Evolutionary conservation across 441 rosid genomes (phyloP).

Genomic region (Lepidium campestre): DNA sequence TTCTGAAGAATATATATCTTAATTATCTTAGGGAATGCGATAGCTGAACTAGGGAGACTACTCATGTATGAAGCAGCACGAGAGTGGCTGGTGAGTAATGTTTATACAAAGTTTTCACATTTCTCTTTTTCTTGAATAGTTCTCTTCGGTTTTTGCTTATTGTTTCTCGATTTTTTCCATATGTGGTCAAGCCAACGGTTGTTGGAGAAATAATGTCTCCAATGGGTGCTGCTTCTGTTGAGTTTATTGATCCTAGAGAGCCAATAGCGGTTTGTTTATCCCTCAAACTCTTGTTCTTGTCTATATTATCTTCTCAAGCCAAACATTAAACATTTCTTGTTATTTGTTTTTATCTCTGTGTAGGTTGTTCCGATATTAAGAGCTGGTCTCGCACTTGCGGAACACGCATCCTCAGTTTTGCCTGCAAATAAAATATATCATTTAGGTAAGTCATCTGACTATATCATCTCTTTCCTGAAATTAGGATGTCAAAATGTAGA

Average conservation of each 20-base stretch:
- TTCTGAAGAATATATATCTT: background rate
- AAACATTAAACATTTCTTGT: background rate
- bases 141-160: background rate
- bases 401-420: constrained; percentile 76
- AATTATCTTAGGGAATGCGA: constrained; percentile 52
- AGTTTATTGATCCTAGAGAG: constrained; percentile 86
- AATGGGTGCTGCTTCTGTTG: constrained; percentile 82
- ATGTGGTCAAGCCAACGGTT: constrained; percentile 58
- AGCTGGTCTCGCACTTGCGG: constrained; percentile 96
- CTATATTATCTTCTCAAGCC: background rate
- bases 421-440: constrained; percentile 83
- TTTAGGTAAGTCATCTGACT: constrained; percentile 42
- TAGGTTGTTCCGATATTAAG: constrained; percentile 90
- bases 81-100: constrained; percentile 74
- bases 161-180: background rate
- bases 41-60: constrained; percentile 89
- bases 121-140: background rate
- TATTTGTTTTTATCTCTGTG: constrained; percentile 6
- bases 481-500: background rate
- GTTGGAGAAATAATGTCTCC: constrained; percentile 91
- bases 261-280: constrained; percentile 66
- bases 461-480: background rate
- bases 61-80: constrained; percentile 86
- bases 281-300: background rate
- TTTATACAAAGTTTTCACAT: background rate